Percentiles rank a stretch among this genome's conserved stretches.
Evolutionary conservation across 2,329 filamentous ascomycete genomes (phyloP).

Genomic region (Colletotrichum sp.): DNA sequence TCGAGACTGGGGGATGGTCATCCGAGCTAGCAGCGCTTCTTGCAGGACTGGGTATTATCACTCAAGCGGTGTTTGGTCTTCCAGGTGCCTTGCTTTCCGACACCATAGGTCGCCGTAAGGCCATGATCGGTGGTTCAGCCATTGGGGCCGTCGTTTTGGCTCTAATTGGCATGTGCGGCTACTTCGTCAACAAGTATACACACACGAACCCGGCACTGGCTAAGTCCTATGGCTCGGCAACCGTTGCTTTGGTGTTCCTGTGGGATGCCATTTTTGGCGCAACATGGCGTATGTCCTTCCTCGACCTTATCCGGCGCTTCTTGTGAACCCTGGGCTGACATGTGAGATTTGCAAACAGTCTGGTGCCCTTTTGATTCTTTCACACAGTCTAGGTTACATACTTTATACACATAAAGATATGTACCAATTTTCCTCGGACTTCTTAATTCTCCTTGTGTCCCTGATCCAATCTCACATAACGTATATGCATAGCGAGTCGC

Average conservation of each 20-base stretch:
- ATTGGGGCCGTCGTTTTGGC: neutral
- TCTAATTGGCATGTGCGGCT: neutral
- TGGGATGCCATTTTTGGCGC: neutral
- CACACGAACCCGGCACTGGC: neutral
- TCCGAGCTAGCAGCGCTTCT: neutral
- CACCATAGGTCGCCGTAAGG: neutral
- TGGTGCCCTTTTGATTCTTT: neutral
- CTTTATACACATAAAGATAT: too few relatives aligned
- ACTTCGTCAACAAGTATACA: neutral
- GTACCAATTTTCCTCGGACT: too few relatives aligned
- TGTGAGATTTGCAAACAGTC: neutral
- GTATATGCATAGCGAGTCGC: too few relatives aligned
- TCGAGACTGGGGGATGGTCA: neutral
- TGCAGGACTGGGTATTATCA: neutral
- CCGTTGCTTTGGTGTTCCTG: neutral
- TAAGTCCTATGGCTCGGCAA: neutral
- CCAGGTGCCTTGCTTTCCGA: neutral
- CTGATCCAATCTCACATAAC: too few relatives aligned
- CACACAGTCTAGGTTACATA: too few relatives aligned
- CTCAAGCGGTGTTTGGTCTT: neutral
- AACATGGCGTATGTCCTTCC: neutral
- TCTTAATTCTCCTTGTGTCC: too few relatives aligned
- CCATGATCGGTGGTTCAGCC: neutral
- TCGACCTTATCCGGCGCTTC: neutral
- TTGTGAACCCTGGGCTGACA: neutral